Percentiles rank a stretch among this genome's conserved stretches.
phyloP scores from a whole-genome alignment of 305 asterid species.

The Euphrasia arctica region DNA sequence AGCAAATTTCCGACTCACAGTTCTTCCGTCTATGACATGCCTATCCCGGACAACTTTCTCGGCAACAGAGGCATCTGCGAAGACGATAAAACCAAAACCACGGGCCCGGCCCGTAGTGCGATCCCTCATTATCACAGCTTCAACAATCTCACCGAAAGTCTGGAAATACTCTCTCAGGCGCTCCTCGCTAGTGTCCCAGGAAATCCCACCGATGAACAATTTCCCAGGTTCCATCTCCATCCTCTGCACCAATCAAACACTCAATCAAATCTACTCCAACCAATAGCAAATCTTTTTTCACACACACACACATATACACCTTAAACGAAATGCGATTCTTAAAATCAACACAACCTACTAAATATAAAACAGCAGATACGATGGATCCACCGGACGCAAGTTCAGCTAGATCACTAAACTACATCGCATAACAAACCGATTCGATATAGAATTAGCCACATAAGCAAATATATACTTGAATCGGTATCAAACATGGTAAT shows the following conservation, averaged over 20 bases:
- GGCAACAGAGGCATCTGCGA: constrained; percentile 72
- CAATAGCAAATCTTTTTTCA: constrained; percentile 11
- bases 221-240: constrained; percentile 80
- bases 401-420: constrained; percentile 31
- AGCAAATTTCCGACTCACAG: constrained; percentile 49
- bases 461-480: not conserved
- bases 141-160: constrained; percentile 71
- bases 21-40: constrained; percentile 78
- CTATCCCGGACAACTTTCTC: constrained; percentile 71
- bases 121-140: constrained; percentile 90
- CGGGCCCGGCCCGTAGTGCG: constrained; percentile 87
- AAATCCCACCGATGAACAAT: constrained; percentile 86
- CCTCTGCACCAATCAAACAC: constrained; percentile 39
- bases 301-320: not conserved
- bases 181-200: constrained; percentile 90
- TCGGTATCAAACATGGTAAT: constrained; percentile 31
- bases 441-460: constrained; percentile 5
- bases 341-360: constrained; percentile 4
- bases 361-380: constrained; percentile 5
- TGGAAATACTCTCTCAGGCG: constrained; percentile 72
- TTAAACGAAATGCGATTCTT: no score
- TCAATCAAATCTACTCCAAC: constrained; percentile 19
- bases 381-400: constrained; percentile 28
- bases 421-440: constrained; percentile 22
- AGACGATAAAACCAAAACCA: constrained; percentile 84